phyloP scores from a whole-genome alignment of 257 asterid genomes.

The Przewalskia tangutica region DNA sequence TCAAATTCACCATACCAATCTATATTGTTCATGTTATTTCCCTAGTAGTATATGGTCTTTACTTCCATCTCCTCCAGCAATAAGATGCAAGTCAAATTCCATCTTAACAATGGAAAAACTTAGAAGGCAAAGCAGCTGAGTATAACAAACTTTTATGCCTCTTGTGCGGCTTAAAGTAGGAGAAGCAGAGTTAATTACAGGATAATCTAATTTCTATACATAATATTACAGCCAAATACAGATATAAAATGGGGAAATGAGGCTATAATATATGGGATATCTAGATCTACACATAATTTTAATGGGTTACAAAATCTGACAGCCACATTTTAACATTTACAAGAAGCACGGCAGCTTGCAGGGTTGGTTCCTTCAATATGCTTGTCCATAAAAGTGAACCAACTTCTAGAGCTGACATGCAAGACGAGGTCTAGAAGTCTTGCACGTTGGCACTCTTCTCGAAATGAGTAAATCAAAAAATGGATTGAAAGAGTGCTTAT shows the following conservation, averaged over 20 bases:
- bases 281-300: conserved; percentile 12
- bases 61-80: neutral
- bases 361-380: neutral
- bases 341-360: neutral
- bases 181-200: conserved; percentile 1
- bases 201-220: conserved; percentile 4
- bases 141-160: neutral
- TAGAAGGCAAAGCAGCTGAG: neutral
- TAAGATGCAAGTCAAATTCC: neutral
- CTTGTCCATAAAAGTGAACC: neutral
- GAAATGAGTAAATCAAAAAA: neutral
- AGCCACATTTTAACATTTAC: neutral
- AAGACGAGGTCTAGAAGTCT: neutral
- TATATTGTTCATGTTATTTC: neutral
- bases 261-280: conserved; percentile 5
- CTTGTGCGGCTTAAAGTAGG: neutral
- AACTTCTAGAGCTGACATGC: neutral
- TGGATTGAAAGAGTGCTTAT: conserved; percentile 7
- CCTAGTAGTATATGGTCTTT: neutral
- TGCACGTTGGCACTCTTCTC: neutral
- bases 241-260: neutral
- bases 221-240: conserved; percentile 5
- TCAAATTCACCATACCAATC: neutral
- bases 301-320: conserved; percentile 19
- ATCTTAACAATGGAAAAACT: neutral